Percentiles rank a stretch among this genome's conserved stretches.
Evolutionary conservation across 2,329 filamentous ascomycete genomes (phyloP).

Genomic region (Pseudovirgaria hyperparasitica): DNA sequence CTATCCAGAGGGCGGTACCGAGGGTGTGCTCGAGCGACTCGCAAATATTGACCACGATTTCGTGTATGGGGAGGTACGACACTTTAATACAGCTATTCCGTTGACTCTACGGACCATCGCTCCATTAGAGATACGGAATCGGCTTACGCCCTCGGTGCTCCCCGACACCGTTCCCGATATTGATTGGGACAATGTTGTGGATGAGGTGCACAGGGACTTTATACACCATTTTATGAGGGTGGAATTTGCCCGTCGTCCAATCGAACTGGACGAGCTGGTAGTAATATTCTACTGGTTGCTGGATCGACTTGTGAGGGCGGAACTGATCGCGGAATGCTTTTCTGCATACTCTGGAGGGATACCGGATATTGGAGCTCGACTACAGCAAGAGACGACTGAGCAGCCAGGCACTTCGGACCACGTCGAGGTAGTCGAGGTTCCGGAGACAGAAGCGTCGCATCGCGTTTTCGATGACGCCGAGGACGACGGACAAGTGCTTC

Average conservation of each 20-base stretch:
- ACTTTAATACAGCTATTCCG: conserved; percentile 9
- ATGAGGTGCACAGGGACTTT: conserved; percentile 1
- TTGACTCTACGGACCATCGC: not conserved
- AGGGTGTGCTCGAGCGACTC: conserved; percentile 15
- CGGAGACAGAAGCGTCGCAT: conserved; percentile 18
- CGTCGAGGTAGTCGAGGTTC: conserved; percentile 9
- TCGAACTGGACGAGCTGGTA: too few species aligned
- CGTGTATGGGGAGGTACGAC: too few species aligned
- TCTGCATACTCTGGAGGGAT: conserved; percentile 1
- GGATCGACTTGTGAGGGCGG: too few species aligned
- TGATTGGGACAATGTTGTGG: not conserved
- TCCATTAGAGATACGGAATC: too few species aligned
- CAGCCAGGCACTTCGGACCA: conserved; percentile 13
- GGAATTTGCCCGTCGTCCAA: too few species aligned
- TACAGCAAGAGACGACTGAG: conserved; percentile 7
- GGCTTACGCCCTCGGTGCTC: too few species aligned
- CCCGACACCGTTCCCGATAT: too few species aligned
- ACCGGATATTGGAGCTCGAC: not conserved
- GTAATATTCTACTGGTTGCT: too few species aligned
- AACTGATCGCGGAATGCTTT: not conserved
- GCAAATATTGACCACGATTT: too few species aligned
- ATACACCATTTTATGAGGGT: too few species aligned
- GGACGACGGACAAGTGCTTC: conserved; percentile 60
- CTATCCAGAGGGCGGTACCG: conserved; percentile 10
- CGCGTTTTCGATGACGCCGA: conserved; percentile 23